A percentile compares a stretch with the other conserved stretches of the same genome.
phyloP scores from a whole-genome alignment of 495 filamentous ascomycete genomes.

The Glonium stellatum region DNA sequence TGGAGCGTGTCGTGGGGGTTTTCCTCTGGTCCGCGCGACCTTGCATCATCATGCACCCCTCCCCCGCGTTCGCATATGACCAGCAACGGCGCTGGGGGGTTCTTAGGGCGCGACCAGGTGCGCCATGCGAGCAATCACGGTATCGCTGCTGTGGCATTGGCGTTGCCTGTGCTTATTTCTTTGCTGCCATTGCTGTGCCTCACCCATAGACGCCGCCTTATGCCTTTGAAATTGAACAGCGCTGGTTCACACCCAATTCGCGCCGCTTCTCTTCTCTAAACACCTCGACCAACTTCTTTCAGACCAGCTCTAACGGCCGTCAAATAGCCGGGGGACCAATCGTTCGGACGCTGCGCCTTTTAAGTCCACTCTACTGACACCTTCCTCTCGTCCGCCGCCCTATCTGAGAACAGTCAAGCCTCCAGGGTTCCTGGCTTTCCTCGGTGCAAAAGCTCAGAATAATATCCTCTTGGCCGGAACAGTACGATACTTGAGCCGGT shows the following conservation, averaged over 20 bases:
- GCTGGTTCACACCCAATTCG: not conserved
- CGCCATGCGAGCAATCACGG: not conserved
- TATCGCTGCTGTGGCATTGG: not conserved
- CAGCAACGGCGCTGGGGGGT: not conserved
- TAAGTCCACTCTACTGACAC: slow-evolving; percentile 23
- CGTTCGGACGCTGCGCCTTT: slow-evolving; percentile 7
- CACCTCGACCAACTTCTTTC: not conserved
- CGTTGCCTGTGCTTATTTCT: not conserved
- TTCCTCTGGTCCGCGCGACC: not conserved
- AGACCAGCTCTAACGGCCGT: slow-evolving; percentile 2
- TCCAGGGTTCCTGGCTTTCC: slow-evolving; percentile 17
- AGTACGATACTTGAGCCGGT: slow-evolving; percentile 19
- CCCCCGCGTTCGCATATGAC: not conserved
- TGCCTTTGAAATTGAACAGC: not conserved
- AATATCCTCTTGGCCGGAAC: slow-evolving; percentile 25
- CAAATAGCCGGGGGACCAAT: slow-evolving; percentile 24
- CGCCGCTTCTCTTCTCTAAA: not conserved
- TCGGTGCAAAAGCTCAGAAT: slow-evolving; percentile 12
- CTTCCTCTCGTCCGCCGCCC: slow-evolving; percentile 28
- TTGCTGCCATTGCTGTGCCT: not conserved
- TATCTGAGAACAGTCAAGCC: slow-evolving; percentile 21
- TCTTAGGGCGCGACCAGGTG: not conserved
- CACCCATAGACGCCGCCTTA: not conserved
- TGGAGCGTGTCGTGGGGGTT: not conserved
- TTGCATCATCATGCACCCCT: not conserved